Evolutionary conservation across 1,139 yeast species (phyloP).

Genomic region (Yamadazyma songkhlaensis): DNA sequence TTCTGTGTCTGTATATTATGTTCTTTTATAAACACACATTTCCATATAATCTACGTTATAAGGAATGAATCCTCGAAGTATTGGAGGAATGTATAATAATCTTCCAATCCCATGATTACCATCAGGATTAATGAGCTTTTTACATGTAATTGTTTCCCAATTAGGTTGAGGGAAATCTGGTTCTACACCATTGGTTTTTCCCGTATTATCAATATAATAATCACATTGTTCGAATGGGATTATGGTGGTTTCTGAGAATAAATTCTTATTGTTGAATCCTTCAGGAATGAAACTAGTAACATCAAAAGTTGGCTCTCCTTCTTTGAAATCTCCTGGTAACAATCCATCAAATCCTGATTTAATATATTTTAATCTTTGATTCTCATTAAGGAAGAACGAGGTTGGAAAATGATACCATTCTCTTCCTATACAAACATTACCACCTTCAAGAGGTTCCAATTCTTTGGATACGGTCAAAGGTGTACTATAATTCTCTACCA

Average conservation of each 20-base stretch:
- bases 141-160: slow-evolving; percentile 46
- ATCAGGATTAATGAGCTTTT: slow-evolving; percentile 47
- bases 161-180: slow-evolving; percentile 12
- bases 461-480: slow-evolving; percentile 37
- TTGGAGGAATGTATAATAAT: slow-evolving; percentile 42
- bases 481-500: slow-evolving; percentile 58
- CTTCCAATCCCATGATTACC: slow-evolving; percentile 46
- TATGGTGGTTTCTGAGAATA: slow-evolving; percentile 54
- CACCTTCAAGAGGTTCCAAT: slow-evolving; percentile 16
- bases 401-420: slow-evolving; percentile 96
- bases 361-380: slow-evolving; percentile 62
- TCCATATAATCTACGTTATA: slow-evolving; percentile 41
- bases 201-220: slow-evolving; percentile 55
- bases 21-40: slow-evolving; percentile 32
- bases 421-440: slow-evolving; percentile 80
- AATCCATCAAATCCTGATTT: slow-evolving; percentile 81
- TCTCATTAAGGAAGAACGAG: slow-evolving; percentile 70
- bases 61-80: slow-evolving; percentile 20
- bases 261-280: slow-evolving; percentile 72
- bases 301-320: slow-evolving; percentile 24
- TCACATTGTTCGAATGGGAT: slow-evolving; percentile 47
- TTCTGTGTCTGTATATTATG: too few relatives aligned
- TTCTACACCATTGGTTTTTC: slow-evolving; percentile 15
- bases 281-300: slow-evolving; percentile 46
- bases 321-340: slow-evolving; percentile 82